Percentiles rank a stretch among this genome's conserved stretches.
phyloP scores from a whole-genome alignment of 2,329 filamentous ascomycete genomes.

The Penicillium aurantiogriseum region DNA sequence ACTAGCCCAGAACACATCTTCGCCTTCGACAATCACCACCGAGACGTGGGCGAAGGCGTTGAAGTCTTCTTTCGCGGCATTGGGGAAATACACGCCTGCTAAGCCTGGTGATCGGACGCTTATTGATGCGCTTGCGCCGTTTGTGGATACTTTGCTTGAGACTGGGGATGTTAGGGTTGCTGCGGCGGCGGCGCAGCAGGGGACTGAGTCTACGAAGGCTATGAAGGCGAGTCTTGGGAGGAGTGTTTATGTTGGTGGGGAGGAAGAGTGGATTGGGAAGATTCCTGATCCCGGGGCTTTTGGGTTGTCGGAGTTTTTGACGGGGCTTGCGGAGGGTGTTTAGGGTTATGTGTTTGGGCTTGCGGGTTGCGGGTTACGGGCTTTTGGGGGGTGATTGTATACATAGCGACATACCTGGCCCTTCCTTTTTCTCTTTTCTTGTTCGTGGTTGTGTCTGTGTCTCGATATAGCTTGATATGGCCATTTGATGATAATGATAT shows the following conservation, averaged over 20 bases:
- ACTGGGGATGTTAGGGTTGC: conserved; percentile 69
- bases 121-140: conserved; percentile 85
- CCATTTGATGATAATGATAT: not conserved
- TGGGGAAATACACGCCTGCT: conserved; percentile 85
- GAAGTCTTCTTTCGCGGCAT: conserved; percentile 64
- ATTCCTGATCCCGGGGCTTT: conserved; percentile 71
- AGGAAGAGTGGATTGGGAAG: conserved; percentile 63
- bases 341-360: conserved; percentile 15
- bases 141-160: conserved; percentile 68
- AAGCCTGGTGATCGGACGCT: conserved; percentile 85
- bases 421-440: not conserved
- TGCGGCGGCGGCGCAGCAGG: conserved; percentile 70
- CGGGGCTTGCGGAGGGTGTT: conserved; percentile 64
- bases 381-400: not conserved
- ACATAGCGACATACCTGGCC: not conserved
- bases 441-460: not conserved
- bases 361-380: not conserved
- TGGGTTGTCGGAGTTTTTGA: conserved; percentile 82
- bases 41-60: conserved; percentile 67
- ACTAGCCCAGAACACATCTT: conserved; percentile 51
- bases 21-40: conserved; percentile 47
- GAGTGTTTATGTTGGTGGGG: conserved; percentile 76
- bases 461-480: not conserved
- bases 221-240: conserved; percentile 89
- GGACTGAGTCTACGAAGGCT: conserved; percentile 79